Base-by-base conservation (phyloP, 139 green algal species). In the Ettlia oleoabundans region DNA sequence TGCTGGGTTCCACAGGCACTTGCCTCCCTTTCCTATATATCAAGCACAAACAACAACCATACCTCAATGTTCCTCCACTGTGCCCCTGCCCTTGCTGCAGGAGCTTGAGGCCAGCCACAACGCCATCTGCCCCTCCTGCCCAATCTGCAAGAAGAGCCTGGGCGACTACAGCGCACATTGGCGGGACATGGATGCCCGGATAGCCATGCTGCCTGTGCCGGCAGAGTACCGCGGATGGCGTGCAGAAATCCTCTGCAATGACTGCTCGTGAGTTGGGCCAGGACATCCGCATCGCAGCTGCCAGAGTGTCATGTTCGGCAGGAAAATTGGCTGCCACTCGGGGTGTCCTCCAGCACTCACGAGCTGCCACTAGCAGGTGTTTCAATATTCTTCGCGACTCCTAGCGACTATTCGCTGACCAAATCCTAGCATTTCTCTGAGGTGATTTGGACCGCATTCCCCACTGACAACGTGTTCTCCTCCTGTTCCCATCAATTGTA, bases 181-280 rank as follows among this genome's bases (percentile, higher is more conserved):
- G 94, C 65, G 43, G 28, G 58, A 80, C 5, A 65, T 97, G 32
- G 93, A 97, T 78, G 24, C 78, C 47, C 81, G 95, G 84, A 55
- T 94, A 8, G 86, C 83, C 6, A 35, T 64, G 19, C 93, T 82
- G 9, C 90, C 89, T 21, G 93, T 95, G 85, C 92, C 93, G 4
- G 32, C 67, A 13, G 90, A 96, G 82, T 96, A 95, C 86, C 37
- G 51, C 35, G 82, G 81, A 76, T 88, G 85, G 87, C 24, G 38
- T n/a, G 89, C 86, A 6, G 35, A 87, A 47, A 88, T 95, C 26
- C 80, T 93, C 26, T 96, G 93, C 90, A 95, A 96, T 47, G 93
- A 96, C 84, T 96, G 93, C 86, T 84, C 80, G 77, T 86, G 67
- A 80, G 80, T 71, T 6, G 35, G n/a, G n/a, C n/a, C n/a, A n/a